Conservation (phyloP, 441 rosid species). For the Syzygium syzygioides region DNA sequence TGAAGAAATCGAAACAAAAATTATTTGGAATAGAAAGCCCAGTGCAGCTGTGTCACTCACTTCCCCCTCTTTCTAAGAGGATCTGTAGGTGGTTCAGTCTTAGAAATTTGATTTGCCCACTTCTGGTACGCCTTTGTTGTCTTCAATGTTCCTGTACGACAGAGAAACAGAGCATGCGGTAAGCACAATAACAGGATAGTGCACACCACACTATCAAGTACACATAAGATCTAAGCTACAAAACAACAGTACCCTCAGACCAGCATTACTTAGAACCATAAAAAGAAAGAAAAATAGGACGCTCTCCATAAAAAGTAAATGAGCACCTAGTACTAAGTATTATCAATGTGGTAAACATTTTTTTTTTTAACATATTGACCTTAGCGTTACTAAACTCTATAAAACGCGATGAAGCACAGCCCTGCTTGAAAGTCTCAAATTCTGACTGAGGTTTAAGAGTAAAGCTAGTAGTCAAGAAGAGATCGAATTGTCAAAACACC, state of each 20-base stretch:
- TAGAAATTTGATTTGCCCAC: slow-evolving; percentile 72
- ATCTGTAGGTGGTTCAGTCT: slow-evolving; percentile 61
- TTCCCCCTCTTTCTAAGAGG: slow-evolving; percentile 46
- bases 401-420: not conserved
- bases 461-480: not conserved
- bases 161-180: not conserved
- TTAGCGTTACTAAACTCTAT: not conserved
- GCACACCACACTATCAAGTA: not conserved
- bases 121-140: slow-evolving; percentile 72
- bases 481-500: not conserved
- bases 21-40: not conserved
- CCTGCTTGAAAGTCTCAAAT: not conserved
- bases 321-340: not conserved
- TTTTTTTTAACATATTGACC: not conserved
- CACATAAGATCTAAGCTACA: not conserved
- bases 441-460: not conserved
- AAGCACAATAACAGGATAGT: not conserved
- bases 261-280: not conserved
- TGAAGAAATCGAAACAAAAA: not conserved
- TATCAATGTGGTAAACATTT: not conserved
- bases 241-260: not conserved
- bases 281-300: not conserved
- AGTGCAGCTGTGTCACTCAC: slow-evolving; percentile 33
- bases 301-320: not conserved
- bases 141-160: slow-evolving; percentile 51